Evolutionary conservation across 352 stramenopile genomes (phyloP), one percentile per base, ranked within the genome.

Genomic region (Phytophthora citricola): DNA sequence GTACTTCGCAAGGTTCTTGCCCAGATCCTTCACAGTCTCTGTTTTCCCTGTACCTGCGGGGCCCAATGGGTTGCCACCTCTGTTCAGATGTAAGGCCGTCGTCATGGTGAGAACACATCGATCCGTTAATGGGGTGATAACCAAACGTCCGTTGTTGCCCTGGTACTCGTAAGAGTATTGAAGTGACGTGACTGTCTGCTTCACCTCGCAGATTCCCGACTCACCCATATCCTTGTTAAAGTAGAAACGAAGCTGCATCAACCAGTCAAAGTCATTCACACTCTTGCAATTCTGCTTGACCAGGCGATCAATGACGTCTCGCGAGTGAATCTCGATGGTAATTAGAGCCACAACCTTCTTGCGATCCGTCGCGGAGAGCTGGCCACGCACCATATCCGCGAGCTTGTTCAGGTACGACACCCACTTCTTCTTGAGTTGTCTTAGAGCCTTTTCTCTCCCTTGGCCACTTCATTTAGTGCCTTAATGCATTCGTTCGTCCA

Each of bases 331-430:
- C 71, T 99, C 96, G 68, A 98, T 98, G 32, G 95, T 98, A 74
- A 99, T 98, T 14, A 99, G 76, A 38, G 95, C 97, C 36, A 99
- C 98, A 6, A 98, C 96, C 78, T 99, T 98, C 50, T 96, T 98
- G 15, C 96, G 91, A 12, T 98, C 93, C 26, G 92, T 94, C 4
- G 89, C 70, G 10, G 86, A 91, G 4, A 98, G 76, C 56, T 96
- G 84, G 0, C 91, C 90, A 14, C 92, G 88, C 47, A 98, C 90
- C 88, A 98, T 96, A 45, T 98, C 92, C 0, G 91, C 96, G 3
- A 98, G 84, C 29, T 97, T 97, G 71, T 98, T 97, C 10, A 98
- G 60, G 49, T 98, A 98, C 22, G 83, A 93, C 17, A 97, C 76
- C 89, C 95, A 97, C 46, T 98, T 98, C 71, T 98, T 98, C 72